Conservation (phyloP, 306 rosid genomes). For the Geum urbanum region DNA sequence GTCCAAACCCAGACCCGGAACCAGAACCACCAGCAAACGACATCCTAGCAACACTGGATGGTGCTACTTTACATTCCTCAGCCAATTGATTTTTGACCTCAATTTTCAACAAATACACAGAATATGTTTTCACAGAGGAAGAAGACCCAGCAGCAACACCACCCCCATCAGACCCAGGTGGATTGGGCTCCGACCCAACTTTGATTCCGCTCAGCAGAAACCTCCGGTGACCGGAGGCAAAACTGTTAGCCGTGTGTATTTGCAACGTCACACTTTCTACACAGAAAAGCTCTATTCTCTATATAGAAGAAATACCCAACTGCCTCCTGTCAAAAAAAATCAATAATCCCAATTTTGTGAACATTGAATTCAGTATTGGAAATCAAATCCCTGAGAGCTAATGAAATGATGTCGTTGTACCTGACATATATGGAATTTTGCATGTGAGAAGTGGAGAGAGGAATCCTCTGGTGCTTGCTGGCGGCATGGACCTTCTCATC, state of each 20-base stretch:
- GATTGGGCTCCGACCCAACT: conserved; percentile 55
- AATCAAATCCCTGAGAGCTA: neutral
- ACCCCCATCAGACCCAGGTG: conserved; percentile 23
- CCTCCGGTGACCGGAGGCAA: conserved; percentile 56
- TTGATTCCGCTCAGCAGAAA: conserved; percentile 70
- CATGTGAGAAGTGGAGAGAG: conserved; percentile 63
- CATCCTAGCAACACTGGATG: conserved; percentile 23
- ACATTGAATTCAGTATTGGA: neutral
- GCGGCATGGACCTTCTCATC: conserved; percentile 93
- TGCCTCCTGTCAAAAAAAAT: conserved; percentile 49
- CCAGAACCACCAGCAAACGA: conserved; percentile 39
- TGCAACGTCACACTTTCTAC: conserved; percentile 78
- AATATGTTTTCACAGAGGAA: conserved; percentile 36
- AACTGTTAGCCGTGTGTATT: conserved; percentile 52
- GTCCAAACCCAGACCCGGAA: conserved; percentile 44
- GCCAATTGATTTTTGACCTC: conserved; percentile 35
- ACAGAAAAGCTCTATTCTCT: conserved; percentile 84
- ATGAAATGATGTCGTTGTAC: conserved; percentile 25
- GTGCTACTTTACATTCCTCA: conserved; percentile 44
- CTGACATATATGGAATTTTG: conserved; percentile 96
- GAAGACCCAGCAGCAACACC: conserved; percentile 32
- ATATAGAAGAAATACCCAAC: conserved; percentile 83
- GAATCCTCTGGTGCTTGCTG: conserved; percentile 82
- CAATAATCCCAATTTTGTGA: conserved; percentile 1
- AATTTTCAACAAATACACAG: conserved; percentile 35